These are phyloP conservation scores for Hyphopichia burtonii DNA, from an alignment of 1,139 yeast species.

Conservation along the genomic window DNA sequence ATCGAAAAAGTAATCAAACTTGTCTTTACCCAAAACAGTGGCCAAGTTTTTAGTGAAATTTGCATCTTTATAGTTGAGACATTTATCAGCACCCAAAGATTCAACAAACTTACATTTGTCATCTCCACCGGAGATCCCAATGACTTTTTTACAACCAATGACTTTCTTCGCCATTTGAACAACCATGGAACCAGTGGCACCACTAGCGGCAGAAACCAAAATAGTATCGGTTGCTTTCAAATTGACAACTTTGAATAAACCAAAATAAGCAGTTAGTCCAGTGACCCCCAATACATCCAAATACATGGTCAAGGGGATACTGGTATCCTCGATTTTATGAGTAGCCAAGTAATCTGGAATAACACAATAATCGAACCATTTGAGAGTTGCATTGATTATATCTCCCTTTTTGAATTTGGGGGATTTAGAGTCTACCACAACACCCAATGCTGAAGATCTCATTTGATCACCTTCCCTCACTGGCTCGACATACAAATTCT, in stretches of 20 bases:
- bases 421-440: slow-evolving; percentile 46
- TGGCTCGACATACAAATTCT: slow-evolving; percentile 48
- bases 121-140: slow-evolving; percentile 30
- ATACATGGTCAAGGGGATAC: slow-evolving; percentile 30
- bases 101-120: slow-evolving; percentile 30
- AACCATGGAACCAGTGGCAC: slow-evolving; percentile 32
- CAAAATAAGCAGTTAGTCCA: slow-evolving; percentile 32
- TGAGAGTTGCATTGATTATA: slow-evolving; percentile 28
- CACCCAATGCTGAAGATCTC: slow-evolving; percentile 51
- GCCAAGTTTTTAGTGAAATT: slow-evolving; percentile 11
- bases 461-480: slow-evolving; percentile 47
- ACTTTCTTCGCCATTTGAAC: slow-evolving; percentile 31
- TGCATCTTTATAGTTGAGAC: slow-evolving; percentile 22
- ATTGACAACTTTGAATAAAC: slow-evolving; percentile 23
- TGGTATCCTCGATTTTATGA: slow-evolving; percentile 15
- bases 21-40: slow-evolving; percentile 14
- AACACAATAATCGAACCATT: slow-evolving; percentile 44
- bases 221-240: slow-evolving; percentile 24
- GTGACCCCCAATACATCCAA: slow-evolving; percentile 42
- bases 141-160: slow-evolving; percentile 25
- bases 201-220: slow-evolving; percentile 32
- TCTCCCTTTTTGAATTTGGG: slow-evolving; percentile 44
- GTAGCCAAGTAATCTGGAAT: slow-evolving; percentile 14
- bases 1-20: slow-evolving; percentile 20
- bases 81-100: slow-evolving; percentile 29